Evolutionary conservation across 2,329 filamentous ascomycete genomes (phyloP).

Genomic region (Ceratocystis destructans): DNA sequence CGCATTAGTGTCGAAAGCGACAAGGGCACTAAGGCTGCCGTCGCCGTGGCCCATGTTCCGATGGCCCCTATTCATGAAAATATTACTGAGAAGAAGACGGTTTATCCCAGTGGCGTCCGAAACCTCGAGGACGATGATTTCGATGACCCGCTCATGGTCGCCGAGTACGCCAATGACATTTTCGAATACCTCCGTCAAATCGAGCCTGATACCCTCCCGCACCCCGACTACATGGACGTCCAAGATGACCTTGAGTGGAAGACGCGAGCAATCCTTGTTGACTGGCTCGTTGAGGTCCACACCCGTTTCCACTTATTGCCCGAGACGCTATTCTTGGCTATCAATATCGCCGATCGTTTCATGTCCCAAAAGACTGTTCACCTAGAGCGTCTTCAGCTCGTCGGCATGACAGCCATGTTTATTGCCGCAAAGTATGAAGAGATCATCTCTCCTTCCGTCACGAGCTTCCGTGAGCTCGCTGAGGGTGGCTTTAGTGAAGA

Average conservation of each 20-base stretch:
- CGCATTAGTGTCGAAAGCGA: slow-evolving; percentile 34
- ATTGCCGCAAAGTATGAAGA: slow-evolving; percentile 99
- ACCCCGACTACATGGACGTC: slow-evolving; percentile 87
- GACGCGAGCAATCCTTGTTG: slow-evolving; percentile 90
- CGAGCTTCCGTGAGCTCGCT: slow-evolving; percentile 92
- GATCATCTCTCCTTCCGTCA: slow-evolving; percentile 88
- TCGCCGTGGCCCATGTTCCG: slow-evolving; percentile 18
- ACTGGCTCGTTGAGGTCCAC: slow-evolving; percentile 98
- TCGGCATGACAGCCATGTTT: slow-evolving; percentile 98
- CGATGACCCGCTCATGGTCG: slow-evolving; percentile 93
- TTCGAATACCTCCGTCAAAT: slow-evolving; percentile 89
- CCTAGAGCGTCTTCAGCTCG: slow-evolving; percentile 87
- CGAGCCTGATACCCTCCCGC: slow-evolving; percentile 65
- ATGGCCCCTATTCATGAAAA: slow-evolving; percentile 20
- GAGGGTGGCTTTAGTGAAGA: slow-evolving; percentile 92
- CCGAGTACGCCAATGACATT: slow-evolving; percentile 93
- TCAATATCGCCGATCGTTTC: slow-evolving; percentile 98
- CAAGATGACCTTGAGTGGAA: slow-evolving; percentile 97
- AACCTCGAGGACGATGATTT: slow-evolving; percentile 76
- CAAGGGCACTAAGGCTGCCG: slow-evolving; percentile 28
- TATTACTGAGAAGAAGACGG: slow-evolving; percentile 24
- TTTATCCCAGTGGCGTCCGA: slow-evolving; percentile 31
- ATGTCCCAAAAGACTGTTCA: slow-evolving; percentile 90
- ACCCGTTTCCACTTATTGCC: slow-evolving; percentile 90
- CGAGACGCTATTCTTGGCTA: slow-evolving; percentile 88